These are phyloP conservation scores for Allium cepa DNA, from an alignment of 106 monocot species.

Conservation along the genomic window DNA sequence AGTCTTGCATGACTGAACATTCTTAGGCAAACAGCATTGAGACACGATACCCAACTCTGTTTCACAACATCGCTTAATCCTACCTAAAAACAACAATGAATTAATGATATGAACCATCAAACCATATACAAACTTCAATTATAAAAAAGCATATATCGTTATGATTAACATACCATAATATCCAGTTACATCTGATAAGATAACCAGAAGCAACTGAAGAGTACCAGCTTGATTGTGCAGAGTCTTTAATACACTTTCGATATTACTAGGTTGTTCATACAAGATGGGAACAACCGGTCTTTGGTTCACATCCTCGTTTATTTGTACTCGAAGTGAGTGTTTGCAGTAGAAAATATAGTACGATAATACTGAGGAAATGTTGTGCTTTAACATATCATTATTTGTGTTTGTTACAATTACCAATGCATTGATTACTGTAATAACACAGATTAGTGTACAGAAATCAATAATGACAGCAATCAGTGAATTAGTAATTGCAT, in stretches of 20 bases:
- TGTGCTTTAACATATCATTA: too few relatives aligned
- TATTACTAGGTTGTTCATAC: slow-evolving; percentile 6
- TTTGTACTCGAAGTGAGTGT: background rate
- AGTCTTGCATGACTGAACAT: slow-evolving; percentile 20
- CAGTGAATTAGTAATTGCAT: background rate
- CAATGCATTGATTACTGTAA: too few relatives aligned
- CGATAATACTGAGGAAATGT: too few relatives aligned
- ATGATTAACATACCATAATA: slow-evolving; percentile 37
- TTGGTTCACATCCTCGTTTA: slow-evolving; percentile 8
- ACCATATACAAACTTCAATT: too few relatives aligned
- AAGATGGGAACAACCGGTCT: slow-evolving; percentile 6
- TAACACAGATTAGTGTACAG: background rate
- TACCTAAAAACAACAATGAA: slow-evolving; percentile 23
- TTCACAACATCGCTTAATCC: slow-evolving; percentile 64
- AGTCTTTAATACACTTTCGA: slow-evolving; percentile 6
- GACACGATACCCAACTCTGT: slow-evolving; percentile 78
- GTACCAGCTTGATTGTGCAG: background rate
- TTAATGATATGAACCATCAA: too few relatives aligned
- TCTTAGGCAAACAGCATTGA: slow-evolving; percentile 59
- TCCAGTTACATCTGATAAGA: slow-evolving; percentile 53
- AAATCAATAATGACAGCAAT: background rate
- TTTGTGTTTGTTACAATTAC: too few relatives aligned
- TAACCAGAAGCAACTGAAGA: slow-evolving; percentile 54
- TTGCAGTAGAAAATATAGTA: too few relatives aligned
- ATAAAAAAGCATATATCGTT: too few relatives aligned